These are phyloP conservation scores for Colletotrichum musae DNA, from an alignment of 2,329 filamentous ascomycete genomes.

Conservation along the genomic window DNA sequence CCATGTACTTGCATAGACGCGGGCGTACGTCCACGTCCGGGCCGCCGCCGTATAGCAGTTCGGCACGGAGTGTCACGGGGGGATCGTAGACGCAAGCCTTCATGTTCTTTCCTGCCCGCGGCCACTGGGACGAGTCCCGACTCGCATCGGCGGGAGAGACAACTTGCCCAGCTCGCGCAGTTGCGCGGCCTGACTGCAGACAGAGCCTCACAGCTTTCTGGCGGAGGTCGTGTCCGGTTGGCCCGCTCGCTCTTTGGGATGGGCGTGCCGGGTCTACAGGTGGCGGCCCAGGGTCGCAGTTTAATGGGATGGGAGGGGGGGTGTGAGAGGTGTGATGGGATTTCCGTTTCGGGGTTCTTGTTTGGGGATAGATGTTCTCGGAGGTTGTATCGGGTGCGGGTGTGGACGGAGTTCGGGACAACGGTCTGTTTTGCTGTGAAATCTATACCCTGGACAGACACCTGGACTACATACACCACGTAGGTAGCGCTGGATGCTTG, in stretches of 20 bases:
- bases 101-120: background rate
- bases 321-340: background rate
- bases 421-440: background rate
- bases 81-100: background rate
- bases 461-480: too few relatives aligned
- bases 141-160: background rate
- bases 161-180: background rate
- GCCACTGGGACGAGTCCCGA: conserved; percentile 2
- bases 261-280: background rate
- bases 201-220: conserved; percentile 16
- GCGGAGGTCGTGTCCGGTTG: background rate
- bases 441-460: too few relatives aligned
- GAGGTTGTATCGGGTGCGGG: conserved; percentile 5
- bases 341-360: background rate
- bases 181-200: conserved; percentile 2
- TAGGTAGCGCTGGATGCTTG: background rate
- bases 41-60: background rate
- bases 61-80: background rate
- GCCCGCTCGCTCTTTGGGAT: background rate
- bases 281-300: background rate
- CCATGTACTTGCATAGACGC: too few relatives aligned
- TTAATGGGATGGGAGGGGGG: too few relatives aligned
- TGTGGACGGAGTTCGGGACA: background rate
- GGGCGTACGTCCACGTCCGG: too few relatives aligned
- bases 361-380: conserved; percentile 6